Percentiles rank a stretch among this genome's conserved stretches.
Conservation (phyloP, 305 asterid species). For the Solanum hybrid region DNA sequence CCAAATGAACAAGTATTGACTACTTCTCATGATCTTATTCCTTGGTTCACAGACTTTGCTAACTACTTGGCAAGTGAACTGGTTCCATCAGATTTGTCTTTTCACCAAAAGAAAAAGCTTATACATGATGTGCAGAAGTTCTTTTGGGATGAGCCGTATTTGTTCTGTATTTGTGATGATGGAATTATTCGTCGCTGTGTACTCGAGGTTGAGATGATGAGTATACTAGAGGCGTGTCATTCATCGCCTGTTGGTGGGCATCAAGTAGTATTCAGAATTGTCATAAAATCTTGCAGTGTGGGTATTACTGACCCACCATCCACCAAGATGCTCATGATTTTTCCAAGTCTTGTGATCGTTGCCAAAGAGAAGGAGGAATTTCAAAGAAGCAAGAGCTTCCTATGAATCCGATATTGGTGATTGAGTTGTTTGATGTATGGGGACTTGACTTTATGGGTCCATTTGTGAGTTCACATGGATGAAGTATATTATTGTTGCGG, state of each 20-base stretch:
- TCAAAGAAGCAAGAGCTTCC: neutral
- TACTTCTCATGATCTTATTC: neutral
- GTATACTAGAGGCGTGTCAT: neutral
- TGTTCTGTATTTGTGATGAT: too few species aligned
- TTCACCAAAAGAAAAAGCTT: neutral
- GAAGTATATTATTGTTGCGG: neutral
- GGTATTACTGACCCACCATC: neutral
- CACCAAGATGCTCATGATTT: neutral
- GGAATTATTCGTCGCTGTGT: neutral
- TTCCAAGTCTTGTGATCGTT: neutral
- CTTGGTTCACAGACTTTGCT: neutral
- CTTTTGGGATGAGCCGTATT: neutral
- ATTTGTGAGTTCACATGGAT: neutral
- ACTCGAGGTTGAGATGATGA: neutral
- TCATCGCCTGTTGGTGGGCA: neutral
- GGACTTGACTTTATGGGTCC: neutral
- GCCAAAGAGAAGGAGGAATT: neutral
- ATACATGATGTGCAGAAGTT: neutral
- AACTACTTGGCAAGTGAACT: neutral
- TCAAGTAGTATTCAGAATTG: neutral
- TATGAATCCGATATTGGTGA: neutral
- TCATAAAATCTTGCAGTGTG: neutral
- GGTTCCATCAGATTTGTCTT: neutral
- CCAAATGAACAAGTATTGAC: neutral
- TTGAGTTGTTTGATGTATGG: neutral